Conservation (phyloP, 2,329 filamentous ascomycete genomes). For the Sclerotinia spermophila region DNA sequence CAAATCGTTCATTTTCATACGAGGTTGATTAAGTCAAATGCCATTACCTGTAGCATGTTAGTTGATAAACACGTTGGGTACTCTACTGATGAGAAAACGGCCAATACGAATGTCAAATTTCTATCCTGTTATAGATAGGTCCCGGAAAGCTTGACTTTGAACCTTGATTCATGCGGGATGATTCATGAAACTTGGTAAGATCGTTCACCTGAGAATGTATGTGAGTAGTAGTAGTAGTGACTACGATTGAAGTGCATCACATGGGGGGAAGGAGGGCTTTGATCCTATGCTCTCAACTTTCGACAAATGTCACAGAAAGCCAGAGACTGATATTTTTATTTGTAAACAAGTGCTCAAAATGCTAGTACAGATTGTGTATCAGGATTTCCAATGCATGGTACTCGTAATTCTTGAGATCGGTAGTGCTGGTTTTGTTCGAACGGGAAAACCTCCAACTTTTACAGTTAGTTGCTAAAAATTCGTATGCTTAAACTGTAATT, state of each 20-base stretch:
- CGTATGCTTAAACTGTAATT: neutral
- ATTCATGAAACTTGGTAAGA: neutral
- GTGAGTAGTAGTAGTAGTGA: neutral
- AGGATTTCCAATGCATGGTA: neutral
- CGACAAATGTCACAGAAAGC: neutral
- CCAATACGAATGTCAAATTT: neutral
- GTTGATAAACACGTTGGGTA: neutral
- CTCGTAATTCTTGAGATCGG: neutral
- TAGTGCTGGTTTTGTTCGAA: neutral
- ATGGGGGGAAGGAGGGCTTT: neutral
- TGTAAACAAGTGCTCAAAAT: neutral
- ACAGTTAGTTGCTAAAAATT: neutral
- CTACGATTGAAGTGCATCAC: neutral
- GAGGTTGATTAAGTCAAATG: neutral
- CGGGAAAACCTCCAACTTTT: neutral
- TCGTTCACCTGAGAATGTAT: neutral
- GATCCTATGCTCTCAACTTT: neutral
- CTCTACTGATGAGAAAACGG: neutral
- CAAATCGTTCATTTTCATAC: neutral
- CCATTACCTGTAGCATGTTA: neutral
- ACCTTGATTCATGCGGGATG: neutral
- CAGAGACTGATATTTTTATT: neutral
- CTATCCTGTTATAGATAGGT: neutral
- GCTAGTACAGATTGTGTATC: neutral
- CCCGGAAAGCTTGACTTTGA: neutral